Evolutionary conservation across 345 rosid species (phyloP), one percentile per base, ranked within the genome.

Genomic region (Jatropha curcas): DNA sequence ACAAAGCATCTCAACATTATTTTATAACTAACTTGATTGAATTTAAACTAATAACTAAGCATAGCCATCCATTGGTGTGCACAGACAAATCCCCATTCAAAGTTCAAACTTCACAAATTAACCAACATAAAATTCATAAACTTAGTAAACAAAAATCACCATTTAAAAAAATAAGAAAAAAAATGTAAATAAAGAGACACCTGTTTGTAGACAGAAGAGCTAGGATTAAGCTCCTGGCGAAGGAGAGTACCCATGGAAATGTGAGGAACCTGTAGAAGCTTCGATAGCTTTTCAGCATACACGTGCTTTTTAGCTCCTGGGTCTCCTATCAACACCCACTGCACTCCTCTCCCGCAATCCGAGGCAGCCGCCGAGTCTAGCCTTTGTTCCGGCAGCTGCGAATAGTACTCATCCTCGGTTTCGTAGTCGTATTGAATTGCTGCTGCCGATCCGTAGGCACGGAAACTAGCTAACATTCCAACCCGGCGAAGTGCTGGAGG

Each of bases 261-360:
- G 82, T 88, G 96, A 70, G 99, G 97, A 77, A 95, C 89, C 69
- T 87, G 77, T 35, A 95, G 86, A 76, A 95, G 96, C 66, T 84
- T 84, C n/a, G 98, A 87, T 61, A 95, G 92, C 80, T 79, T 85
- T 77, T 86, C 90, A 0, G 98, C 98, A 70, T 85, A 92, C n/a
- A 84, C 84, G 75, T 85, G 92, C 56, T 89, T 89, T 81, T 87
- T 83, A 2, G 87, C 89, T 27, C 89, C 89, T 2, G 92, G 91
- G 16, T 86, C 93, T 2, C 98, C 98, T 62, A 95, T 91, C 57
- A 95, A 72, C 79, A 91, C 96, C 99, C 99, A 95, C 71, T 95
- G 97, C 67, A 89, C 93, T 77, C 98, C 98, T 67, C 96, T 91
- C 79, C 76, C 83, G 58, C 86, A 83, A 2, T 57, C 82, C 59